These are phyloP conservation scores for Pichia occidentalis DNA, from an alignment of 805 yeast genomes.

Conservation along the genomic window DNA sequence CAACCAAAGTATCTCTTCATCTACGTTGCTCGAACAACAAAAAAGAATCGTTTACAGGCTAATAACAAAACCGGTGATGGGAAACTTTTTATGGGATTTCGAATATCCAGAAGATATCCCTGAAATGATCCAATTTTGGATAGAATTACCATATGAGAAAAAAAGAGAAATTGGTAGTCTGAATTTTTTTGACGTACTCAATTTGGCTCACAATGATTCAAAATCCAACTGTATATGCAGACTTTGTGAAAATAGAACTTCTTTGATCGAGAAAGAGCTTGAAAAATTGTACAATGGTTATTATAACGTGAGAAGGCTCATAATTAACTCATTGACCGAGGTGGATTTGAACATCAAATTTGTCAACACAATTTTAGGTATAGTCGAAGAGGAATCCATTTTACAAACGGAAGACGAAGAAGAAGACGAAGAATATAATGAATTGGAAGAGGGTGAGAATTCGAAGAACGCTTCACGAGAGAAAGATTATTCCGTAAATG, in stretches of 20 bases:
- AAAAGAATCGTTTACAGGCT: constrained; percentile 18
- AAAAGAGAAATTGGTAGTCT: constrained; percentile 57
- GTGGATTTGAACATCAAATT: constrained; percentile 26
- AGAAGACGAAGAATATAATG: neutral
- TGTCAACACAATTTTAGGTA: constrained; percentile 25
- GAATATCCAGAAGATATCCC: constrained; percentile 45
- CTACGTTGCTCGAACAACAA: constrained; percentile 16
- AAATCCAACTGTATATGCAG: constrained; percentile 59
- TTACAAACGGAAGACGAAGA: constrained; percentile 7
- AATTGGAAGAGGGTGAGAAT: neutral
- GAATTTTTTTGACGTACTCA: constrained; percentile 63
- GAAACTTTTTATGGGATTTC: constrained; percentile 26
- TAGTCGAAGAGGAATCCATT: constrained; percentile 10
- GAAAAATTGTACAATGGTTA: constrained; percentile 66
- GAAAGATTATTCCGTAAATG: constrained; percentile 4
- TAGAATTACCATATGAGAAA: constrained; percentile 49
- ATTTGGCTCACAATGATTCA: constrained; percentile 55
- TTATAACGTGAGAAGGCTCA: constrained; percentile 38
- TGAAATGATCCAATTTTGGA: constrained; percentile 58
- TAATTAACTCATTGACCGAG: constrained; percentile 33
- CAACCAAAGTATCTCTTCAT: neutral
- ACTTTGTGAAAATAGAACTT: constrained; percentile 69
- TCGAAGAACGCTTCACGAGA: neutral
- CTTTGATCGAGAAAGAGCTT: constrained; percentile 68
- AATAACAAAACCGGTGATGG: constrained; percentile 18